Evolutionary conservation across 495 filamentous ascomycete genomes (phyloP), one percentile per base, ranked within the genome.

Genomic region (Neurospora sp.): DNA sequence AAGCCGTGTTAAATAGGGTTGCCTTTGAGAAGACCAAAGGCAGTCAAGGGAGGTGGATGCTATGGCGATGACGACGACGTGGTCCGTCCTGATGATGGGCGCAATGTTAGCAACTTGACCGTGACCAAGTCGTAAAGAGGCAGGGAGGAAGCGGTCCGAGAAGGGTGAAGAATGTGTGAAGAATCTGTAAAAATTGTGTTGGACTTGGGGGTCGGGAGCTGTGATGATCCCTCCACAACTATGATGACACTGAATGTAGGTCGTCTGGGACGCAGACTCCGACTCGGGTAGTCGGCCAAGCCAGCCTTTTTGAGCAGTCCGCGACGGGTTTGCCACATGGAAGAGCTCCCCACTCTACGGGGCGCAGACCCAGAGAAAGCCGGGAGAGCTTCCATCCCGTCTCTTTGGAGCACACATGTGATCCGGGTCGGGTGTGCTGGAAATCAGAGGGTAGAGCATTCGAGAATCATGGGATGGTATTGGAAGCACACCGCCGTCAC

Each of bases 21-120:
- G 86, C 88, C 90, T 92, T 92, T 91, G 89, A 89, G 75, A 79
- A 82, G 85, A 86, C 88, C 89, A 91, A 91, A 91, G 90, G 89
- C 90, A 81, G 80, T 81, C 78, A 40, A 21, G 40, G 45, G 38
- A 71, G 54, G 28, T 66, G 54, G 54, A 34, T 34, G 54, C 54
- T 36, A 38, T 36, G 43, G 43, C 28, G 39, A 40, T 9, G 31
- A 69, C 17, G 54, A 72, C 34, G 42, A 59, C 34, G 42, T 69
- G 31, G 31, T 59, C 28, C 15, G 28, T 34, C 42, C 54, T 72
- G 54, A 59, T 34, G n/a, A 45, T 39, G 28, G 42, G 34, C 54
- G n/a, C 43, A 69, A 24, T 37, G 43, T 34, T 45, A 72, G 54
- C 28, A 66, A 66, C 54, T 66, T 66, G 28, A 66, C 54, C 54